phyloP scores from a whole-genome alignment of 768 basidiomycete genomes.

The Atractiella rhizophila region DNA sequence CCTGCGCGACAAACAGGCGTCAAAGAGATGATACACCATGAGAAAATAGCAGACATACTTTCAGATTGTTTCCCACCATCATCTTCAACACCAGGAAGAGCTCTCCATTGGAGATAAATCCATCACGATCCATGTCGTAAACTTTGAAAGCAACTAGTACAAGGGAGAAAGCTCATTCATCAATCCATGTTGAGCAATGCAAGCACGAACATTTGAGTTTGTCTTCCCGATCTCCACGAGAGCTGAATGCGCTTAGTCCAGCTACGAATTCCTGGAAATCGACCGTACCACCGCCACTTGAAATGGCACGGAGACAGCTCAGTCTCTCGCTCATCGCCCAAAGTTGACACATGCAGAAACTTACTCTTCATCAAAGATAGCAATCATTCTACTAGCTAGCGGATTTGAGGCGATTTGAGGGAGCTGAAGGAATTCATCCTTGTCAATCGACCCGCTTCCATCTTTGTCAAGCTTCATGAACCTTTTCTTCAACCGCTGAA shows the following conservation, averaged over 20 bases:
- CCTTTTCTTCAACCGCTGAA: slow-evolving; percentile 87
- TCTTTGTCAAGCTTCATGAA: slow-evolving; percentile 99
- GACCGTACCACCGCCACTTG: slow-evolving; percentile 85
- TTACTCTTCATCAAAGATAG: slow-evolving; percentile 97
- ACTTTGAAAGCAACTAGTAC: slow-evolving; percentile 89
- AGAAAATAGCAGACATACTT: slow-evolving; percentile 29
- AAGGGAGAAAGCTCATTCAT: slow-evolving; percentile 2
- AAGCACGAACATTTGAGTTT: slow-evolving; percentile 60
- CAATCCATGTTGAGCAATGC: background rate
- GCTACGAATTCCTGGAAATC: slow-evolving; percentile 99
- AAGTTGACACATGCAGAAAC: slow-evolving; percentile 21
- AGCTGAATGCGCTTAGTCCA: slow-evolving; percentile 89
- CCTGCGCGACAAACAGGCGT: slow-evolving; percentile 27
- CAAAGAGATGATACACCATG: no score
- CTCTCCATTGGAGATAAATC: slow-evolving; percentile 93
- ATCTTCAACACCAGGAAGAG: slow-evolving; percentile 95
- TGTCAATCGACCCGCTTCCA: slow-evolving; percentile 91
- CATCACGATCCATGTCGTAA: slow-evolving; percentile 94
- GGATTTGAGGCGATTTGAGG: slow-evolving; percentile 97
- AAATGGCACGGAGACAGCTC: background rate
- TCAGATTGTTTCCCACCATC: slow-evolving; percentile 99
- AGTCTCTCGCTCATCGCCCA: background rate
- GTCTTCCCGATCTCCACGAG: slow-evolving; percentile 85
- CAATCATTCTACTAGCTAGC: slow-evolving; percentile 87
- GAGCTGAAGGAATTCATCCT: slow-evolving; percentile 95